Evolutionary conservation across 148 eudicot species (phyloP).

Genomic region (Fagopyrum esculentum): DNA sequence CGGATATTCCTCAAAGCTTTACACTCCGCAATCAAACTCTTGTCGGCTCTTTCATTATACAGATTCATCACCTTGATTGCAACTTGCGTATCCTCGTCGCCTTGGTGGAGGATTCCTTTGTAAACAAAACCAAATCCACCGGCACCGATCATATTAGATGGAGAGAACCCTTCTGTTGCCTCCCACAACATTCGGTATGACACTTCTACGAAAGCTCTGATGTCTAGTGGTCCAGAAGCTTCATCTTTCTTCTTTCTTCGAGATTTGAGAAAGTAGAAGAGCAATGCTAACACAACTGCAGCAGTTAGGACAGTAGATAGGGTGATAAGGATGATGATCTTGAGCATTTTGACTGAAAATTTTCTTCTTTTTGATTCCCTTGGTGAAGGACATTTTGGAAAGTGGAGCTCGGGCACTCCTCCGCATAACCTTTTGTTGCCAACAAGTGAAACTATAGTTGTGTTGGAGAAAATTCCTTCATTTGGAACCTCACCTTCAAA

Average conservation of each 20-base stretch:
- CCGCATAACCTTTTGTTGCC: slow-evolving; percentile 40
- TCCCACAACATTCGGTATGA: slow-evolving; percentile 19
- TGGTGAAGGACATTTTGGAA: slow-evolving; percentile 21
- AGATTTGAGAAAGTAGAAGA: not conserved
- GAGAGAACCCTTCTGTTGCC: slow-evolving; percentile 27
- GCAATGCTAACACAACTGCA: not conserved
- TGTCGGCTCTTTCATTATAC: slow-evolving; percentile 7
- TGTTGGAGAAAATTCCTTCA: slow-evolving; percentile 27
- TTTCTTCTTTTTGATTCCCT: slow-evolving; percentile 1
- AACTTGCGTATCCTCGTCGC: not conserved
- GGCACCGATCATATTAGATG: slow-evolving; percentile 16
- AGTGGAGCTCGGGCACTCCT: slow-evolving; percentile 22
- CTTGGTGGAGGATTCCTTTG: slow-evolving; percentile 15
- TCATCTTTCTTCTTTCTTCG: not conserved
- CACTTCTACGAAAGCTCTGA: slow-evolving; percentile 1
- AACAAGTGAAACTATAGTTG: slow-evolving; percentile 17
- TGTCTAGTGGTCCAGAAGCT: not conserved
- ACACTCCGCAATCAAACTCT: slow-evolving; percentile 20
- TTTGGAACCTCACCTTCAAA: slow-evolving; percentile 37
- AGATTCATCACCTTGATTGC: slow-evolving; percentile 22
- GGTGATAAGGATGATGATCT: slow-evolving; percentile 8
- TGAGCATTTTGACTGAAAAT: not conserved
- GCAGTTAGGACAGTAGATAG: not conserved
- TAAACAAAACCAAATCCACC: slow-evolving; percentile 29
- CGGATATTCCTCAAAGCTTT: slow-evolving; percentile 21